A percentile compares a stretch with the other conserved stretches of the same genome.
Evolutionary conservation across 2,329 filamentous ascomycete genomes (phyloP).

Genomic region (Magnaporthiopsis poae): DNA sequence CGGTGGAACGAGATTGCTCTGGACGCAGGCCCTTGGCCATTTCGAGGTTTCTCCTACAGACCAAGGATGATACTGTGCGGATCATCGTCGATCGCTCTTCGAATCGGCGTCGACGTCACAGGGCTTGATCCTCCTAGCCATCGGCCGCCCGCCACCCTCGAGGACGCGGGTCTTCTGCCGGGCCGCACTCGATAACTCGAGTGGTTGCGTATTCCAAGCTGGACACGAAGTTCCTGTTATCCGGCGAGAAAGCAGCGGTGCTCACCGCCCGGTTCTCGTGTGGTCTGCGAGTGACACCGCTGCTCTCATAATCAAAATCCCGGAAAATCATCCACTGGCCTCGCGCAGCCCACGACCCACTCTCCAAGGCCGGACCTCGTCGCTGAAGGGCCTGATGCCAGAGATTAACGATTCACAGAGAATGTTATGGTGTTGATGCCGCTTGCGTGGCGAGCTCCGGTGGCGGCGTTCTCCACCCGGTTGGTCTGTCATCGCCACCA

Average conservation of each 20-base stretch:
- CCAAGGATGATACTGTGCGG: no score
- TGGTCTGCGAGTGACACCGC: no score
- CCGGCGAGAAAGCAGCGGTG: no score
- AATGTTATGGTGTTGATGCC: background rate
- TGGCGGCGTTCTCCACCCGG: conserved; percentile 1
- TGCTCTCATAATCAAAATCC: no score
- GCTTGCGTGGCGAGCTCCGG: background rate
- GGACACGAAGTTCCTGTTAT: no score
- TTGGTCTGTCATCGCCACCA: background rate
- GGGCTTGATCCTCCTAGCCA: background rate
- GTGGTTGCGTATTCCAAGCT: no score
- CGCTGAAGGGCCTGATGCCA: background rate
- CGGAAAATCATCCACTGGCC: no score
- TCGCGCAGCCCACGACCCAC: background rate
- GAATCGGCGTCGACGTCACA: no score
- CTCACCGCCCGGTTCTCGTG: no score
- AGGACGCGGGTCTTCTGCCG: background rate
- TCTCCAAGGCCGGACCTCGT: background rate
- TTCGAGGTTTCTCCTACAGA: background rate
- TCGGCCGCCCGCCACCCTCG: background rate
- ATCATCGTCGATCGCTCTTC: no score
- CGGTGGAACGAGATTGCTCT: background rate
- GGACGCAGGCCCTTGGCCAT: background rate
- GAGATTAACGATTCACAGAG: background rate
- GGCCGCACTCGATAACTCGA: no score